Percentiles rank a stretch among this genome's conserved stretches.
These are phyloP conservation scores for Globisporangium middletonii DNA, from an alignment of 352 stramenopile genomes.

Conservation along the genomic window DNA sequence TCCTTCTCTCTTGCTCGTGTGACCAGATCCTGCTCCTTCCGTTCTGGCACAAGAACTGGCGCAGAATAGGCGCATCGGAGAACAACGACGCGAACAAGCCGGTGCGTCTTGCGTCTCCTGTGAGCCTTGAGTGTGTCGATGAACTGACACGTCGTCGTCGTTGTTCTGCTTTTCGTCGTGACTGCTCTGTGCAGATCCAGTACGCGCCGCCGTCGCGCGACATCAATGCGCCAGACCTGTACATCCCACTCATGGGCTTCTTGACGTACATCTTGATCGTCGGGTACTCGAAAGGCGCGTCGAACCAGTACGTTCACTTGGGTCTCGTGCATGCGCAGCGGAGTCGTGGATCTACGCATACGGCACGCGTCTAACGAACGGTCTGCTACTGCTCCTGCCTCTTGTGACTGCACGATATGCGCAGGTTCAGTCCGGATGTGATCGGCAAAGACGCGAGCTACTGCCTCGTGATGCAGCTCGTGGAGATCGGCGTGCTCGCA, in stretches of 20 bases:
- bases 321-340: not conserved
- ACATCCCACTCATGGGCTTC: constrained; percentile 98
- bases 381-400: not conserved
- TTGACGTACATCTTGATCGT: constrained; percentile 98
- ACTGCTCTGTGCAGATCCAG: constrained; percentile 33
- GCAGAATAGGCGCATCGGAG: constrained; percentile 54
- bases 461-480: constrained; percentile 85
- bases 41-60: constrained; percentile 86
- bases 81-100: constrained; percentile 53
- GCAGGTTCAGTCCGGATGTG: constrained; percentile 95
- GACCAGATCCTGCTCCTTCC: constrained; percentile 76
- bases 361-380: not conserved
- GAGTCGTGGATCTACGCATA: not conserved
- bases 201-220: constrained; percentile 92
- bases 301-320: constrained; percentile 62
- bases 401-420: not conserved
- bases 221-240: constrained; percentile 97
- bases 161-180: too few species aligned
- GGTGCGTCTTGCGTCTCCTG: constrained; percentile 15
- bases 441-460: constrained; percentile 92
- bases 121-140: not conserved
- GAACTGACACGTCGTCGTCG: not conserved
- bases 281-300: constrained; percentile 94
- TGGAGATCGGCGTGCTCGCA: constrained; percentile 92
- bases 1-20: not conserved